A percentile compares a stretch with the other conserved stretches of the same genome.
Evolutionary conservation across 345 rosid species (phyloP).

Genomic region (Bruguiera gymnorhiza): DNA sequence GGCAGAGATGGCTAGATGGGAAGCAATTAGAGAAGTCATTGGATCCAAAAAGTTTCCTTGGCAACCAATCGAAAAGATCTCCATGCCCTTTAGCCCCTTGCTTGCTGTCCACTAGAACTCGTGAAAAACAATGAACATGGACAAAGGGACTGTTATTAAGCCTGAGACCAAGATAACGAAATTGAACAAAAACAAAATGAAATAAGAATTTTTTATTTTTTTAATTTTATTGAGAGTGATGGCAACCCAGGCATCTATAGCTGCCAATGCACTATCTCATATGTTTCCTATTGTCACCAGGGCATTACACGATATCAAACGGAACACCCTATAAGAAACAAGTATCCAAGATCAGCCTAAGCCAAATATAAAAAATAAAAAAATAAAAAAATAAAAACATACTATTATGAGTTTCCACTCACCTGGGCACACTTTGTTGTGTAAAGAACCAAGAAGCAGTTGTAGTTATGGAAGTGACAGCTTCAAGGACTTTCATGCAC

Average conservation of each 20-base stretch:
- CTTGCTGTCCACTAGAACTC: slow-evolving; percentile 71
- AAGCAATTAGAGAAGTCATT: no score
- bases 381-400: no score
- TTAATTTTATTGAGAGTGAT: slow-evolving; percentile 71
- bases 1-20: slow-evolving; percentile 25
- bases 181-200: slow-evolving; percentile 12
- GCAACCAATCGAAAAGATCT: slow-evolving; percentile 48
- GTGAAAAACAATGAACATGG: slow-evolving; percentile 73
- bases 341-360: no score
- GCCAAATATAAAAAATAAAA: no score
- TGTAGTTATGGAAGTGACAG: no score
- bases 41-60: no score
- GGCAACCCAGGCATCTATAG: slow-evolving; percentile 82
- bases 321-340: slow-evolving; percentile 52
- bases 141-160: slow-evolving; percentile 23
- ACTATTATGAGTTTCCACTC: no score
- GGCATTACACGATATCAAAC: slow-evolving; percentile 77
- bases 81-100: slow-evolving; percentile 92
- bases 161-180: slow-evolving; percentile 3
- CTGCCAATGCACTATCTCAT: slow-evolving; percentile 79
- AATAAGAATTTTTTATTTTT: slow-evolving; percentile 24
- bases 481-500: no score
- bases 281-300: slow-evolving; percentile 96
- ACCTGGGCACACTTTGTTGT: no score
- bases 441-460: no score